Base-by-base conservation (phyloP, 1,284 basidiomycete species). In the Ustilago hordei region DNA sequence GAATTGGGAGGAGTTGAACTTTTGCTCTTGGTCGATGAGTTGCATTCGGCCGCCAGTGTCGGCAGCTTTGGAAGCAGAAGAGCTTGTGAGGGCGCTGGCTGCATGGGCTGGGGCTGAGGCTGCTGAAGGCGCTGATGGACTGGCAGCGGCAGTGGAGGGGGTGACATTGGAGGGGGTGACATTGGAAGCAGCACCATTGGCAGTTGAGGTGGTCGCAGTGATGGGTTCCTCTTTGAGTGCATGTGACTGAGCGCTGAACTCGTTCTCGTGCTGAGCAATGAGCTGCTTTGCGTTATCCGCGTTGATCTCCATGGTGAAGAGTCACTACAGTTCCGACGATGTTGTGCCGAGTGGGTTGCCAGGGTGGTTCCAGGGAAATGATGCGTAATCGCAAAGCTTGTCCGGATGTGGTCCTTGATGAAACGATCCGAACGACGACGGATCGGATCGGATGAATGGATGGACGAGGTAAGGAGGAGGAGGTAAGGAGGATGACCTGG, bases 11-110 rank as follows among this genome's bases (percentile, higher is more conserved):
- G 39, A 61, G 69, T 81, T 77, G 69, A 85, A 84, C 45, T 79
- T 69, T 71, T 86, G 84, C 6, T 80, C 53, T 56, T 85, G 83
- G 57, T 85, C 80, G 68, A 86, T 82, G 43, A 86, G 76, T 61
- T 86, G 84, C 63, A 86, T 67, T 9, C 83, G 73, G 13, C 81
- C 79, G 28, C 75, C 62, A 47, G 32, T 31, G 17, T 39, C 13
- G 8, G 48, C 8, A 9, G 36, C 8, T 9, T 41, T 8, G 12
- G 31, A 23, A 19, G 59, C 5, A 4, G 57, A 19, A 28, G 48
- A n/a, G 23, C 23, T 2, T 39, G 35, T 4, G 13, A 23, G 13
- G n/a, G 57, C 39, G 17, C 12, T 17, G 31, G 55, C 52, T 23
- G 50, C 45, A 31, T 59, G 31, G 31, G 43, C 17, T 36, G 35